phyloP scores from a whole-genome alignment of 305 asterid genomes.

The Solanum aculeatissimum region DNA sequence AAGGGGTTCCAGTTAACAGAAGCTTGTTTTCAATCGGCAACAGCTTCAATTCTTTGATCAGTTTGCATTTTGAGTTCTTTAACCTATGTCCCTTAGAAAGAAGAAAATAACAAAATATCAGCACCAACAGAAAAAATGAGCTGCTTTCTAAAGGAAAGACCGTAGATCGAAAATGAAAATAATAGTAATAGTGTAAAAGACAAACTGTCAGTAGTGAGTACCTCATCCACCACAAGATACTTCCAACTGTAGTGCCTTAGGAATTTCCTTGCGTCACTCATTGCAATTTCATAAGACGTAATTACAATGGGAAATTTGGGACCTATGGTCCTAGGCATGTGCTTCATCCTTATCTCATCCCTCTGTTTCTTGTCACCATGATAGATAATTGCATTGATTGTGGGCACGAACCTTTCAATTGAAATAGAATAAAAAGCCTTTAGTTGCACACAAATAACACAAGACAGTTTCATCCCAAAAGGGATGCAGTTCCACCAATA shows the following conservation, averaged over 20 bases:
- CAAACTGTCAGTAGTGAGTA: slow-evolving; percentile 6
- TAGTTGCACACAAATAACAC: background rate
- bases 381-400: slow-evolving; percentile 63
- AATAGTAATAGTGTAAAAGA: background rate
- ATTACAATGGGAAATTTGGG: slow-evolving; percentile 80
- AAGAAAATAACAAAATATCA: background rate
- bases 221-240: slow-evolving; percentile 97
- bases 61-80: slow-evolving; percentile 81
- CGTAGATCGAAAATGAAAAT: background rate
- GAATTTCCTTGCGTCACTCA: slow-evolving; percentile 45
- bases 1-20: slow-evolving; percentile 90
- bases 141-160: background rate
- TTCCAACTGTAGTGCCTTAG: slow-evolving; percentile 83
- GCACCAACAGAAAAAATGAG: background rate
- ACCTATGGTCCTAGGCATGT: slow-evolving; percentile 79
- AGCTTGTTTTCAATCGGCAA: slow-evolving; percentile 77
- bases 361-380: slow-evolving; percentile 72
- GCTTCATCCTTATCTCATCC: slow-evolving; percentile 58
- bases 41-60: slow-evolving; percentile 56
- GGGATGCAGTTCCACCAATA: background rate
- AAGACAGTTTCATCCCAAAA: background rate
- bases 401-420: slow-evolving; percentile 59
- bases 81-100: slow-evolving; percentile 80
- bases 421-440: background rate
- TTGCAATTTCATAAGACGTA: slow-evolving; percentile 83